A percentile compares a stretch with the other conserved stretches of the same genome.
These are phyloP conservation scores for Diaporthe destruens DNA, from an alignment of 2,329 filamentous ascomycete genomes.

Conservation along the genomic window DNA sequence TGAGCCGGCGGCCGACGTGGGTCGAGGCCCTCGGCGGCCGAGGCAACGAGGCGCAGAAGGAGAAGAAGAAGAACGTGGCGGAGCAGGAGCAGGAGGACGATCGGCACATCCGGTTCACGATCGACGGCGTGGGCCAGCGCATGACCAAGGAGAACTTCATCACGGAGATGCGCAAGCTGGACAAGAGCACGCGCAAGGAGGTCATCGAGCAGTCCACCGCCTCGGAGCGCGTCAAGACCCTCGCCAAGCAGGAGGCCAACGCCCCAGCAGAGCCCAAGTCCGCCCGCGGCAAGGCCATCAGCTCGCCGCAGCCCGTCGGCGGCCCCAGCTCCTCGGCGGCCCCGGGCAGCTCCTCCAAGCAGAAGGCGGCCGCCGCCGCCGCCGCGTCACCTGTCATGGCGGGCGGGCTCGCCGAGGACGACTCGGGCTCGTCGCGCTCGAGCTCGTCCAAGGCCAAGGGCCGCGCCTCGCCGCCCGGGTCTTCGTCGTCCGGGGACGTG, in stretches of 20 bases:
- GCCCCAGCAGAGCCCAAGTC: constrained; percentile 29
- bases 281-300: constrained; percentile 38
- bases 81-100: constrained; percentile 73
- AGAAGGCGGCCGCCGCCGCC: constrained; percentile 19
- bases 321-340: not conserved
- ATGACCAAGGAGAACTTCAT: constrained; percentile 88
- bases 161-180: constrained; percentile 77
- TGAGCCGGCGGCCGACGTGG: constrained; percentile 32
- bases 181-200: constrained; percentile 72
- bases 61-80: constrained; percentile 57
- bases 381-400: not conserved
- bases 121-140: constrained; percentile 77
- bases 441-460: constrained; percentile 35
- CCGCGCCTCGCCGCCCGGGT: constrained; percentile 20
- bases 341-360: constrained; percentile 9
- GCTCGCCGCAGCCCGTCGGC: constrained; percentile 27
- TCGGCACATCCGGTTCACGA: constrained; percentile 79
- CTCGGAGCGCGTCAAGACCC: constrained; percentile 61
- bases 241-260: constrained; percentile 58
- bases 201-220: constrained; percentile 65
- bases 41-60: constrained; percentile 49
- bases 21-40: constrained; percentile 48
- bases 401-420: not conserved
- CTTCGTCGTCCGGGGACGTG: constrained; percentile 24
- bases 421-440: constrained; percentile 12